Base-by-base conservation (phyloP, 2,329 filamentous ascomycete species). In the Sporothrix mexicana region DNA sequence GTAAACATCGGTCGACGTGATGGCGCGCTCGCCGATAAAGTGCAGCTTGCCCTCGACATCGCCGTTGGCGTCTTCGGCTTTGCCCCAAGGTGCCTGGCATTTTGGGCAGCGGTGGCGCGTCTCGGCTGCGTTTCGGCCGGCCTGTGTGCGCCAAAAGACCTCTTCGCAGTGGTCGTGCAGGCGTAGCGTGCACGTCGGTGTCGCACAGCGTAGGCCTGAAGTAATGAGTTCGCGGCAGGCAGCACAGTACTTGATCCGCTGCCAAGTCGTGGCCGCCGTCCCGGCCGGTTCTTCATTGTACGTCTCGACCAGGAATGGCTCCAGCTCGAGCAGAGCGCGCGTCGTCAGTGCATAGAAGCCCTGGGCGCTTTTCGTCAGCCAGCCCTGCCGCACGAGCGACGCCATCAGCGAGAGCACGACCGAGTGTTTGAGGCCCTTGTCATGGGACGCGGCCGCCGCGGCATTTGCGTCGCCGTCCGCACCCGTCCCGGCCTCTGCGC, bases 211-310 rank as follows among this genome's bases (percentile, higher is more conserved):
- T 85, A 94, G 88, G 0, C 95, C 94, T 75, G 92, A 84, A 0
- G 95, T 99, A 55, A 98, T 89, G 74, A 98, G 92, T 76, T 97
- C 94, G 80, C 90, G 92, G 81, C 96, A 99, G 0, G 93, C 94
- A 78, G 92, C 88, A 80, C 96, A 99, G 75, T 91, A 89, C 82
- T 96, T 97, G 80, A 99, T 92, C 75, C 90, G 89, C 79, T 93
- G 88, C 85, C 88, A 90, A 47, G 89, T 89, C n/a, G 83, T 82
- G 0, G 84, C 82, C 10, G 88, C 87, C 89, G 87, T 20, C 25
- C 47, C 55, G 20, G 47, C 9, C 36, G n/a, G 12, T 61, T 64
- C 20, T 72, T 97, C 93, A 79, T 99, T 98, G 81, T 97, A 99
- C 41, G 92, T 93, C 70, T 93, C 92, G n/a, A 93, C 83, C 67